Evolutionary conservation across 208 protist species (phyloP).

Genomic region (Vickermania spadyakhi): DNA sequence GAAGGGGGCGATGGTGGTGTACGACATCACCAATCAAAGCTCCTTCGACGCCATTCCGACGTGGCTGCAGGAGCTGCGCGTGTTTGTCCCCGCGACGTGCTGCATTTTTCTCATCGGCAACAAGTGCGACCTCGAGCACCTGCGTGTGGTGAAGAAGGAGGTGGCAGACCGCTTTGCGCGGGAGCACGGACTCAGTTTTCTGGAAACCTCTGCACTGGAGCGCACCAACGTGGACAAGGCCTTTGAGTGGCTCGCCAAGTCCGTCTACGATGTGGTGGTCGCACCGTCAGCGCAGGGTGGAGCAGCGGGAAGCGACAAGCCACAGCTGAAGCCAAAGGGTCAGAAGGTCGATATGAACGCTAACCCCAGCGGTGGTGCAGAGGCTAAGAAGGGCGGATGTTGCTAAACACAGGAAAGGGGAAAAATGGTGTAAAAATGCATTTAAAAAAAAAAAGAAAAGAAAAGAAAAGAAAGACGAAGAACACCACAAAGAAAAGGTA

Average conservation of each 20-base stretch:
- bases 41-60: constrained; percentile 97
- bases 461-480: too few relatives aligned
- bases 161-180: constrained; percentile 93
- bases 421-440: constrained; percentile 9
- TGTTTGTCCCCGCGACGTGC: constrained; percentile 94
- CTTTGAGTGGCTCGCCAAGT: constrained; percentile 97
- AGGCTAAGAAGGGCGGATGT: constrained; percentile 30
- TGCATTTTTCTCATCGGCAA: constrained; percentile 99
- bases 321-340: not conserved
- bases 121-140: constrained; percentile 93
- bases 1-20: constrained; percentile 98
- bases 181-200: constrained; percentile 95
- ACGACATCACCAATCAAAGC: constrained; percentile 97
- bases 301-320: constrained; percentile 6
- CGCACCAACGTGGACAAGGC: constrained; percentile 98
- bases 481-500: too few relatives aligned
- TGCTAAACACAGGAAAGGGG: constrained; percentile 18
- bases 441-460: not conserved
- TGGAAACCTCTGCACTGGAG: constrained; percentile 98
- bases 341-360: not conserved
- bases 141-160: constrained; percentile 91
- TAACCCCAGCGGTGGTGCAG: constrained; percentile 1
- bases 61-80: constrained; percentile 97
- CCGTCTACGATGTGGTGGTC: constrained; percentile 82
- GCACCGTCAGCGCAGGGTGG: constrained; percentile 36